Percentiles rank a stretch among this genome's conserved stretches.
These are phyloP conservation scores for Cryptococcus hybrid DNA, from an alignment of 1,284 basidiomycete genomes.

Conservation along the genomic window DNA sequence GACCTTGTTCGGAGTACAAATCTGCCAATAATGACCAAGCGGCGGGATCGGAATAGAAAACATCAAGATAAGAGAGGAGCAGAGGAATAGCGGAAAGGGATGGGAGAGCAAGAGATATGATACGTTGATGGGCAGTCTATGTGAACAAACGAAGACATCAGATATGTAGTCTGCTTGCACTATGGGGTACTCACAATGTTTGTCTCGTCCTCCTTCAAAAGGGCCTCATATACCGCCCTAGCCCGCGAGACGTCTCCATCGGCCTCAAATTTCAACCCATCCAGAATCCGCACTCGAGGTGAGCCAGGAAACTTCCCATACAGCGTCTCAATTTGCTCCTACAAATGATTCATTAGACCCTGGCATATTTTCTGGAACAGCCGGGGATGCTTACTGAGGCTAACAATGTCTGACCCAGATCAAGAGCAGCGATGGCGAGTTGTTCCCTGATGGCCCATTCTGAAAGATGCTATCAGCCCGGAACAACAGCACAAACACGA, in stretches of 20 bases:
- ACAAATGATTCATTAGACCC: background rate
- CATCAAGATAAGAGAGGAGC: slow-evolving; percentile 79
- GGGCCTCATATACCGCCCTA: slow-evolving; percentile 57
- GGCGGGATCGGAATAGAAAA: slow-evolving; percentile 87
- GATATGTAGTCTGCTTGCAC: background rate
- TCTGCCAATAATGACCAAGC: slow-evolving; percentile 93
- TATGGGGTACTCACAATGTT: slow-evolving; percentile 63
- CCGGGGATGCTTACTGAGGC: slow-evolving; percentile 64
- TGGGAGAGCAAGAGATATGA: slow-evolving; percentile 61
- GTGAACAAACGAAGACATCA: background rate
- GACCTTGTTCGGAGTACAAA: slow-evolving; percentile 73
- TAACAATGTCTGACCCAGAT: slow-evolving; percentile 72
- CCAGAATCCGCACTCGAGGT: slow-evolving; percentile 76
- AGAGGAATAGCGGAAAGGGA: slow-evolving; percentile 66
- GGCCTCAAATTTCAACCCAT: slow-evolving; percentile 82
- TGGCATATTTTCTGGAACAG: background rate
- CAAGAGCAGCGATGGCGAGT: slow-evolving; percentile 78
- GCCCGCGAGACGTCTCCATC: slow-evolving; percentile 53
- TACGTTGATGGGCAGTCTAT: slow-evolving; percentile 78
- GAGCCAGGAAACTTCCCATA: slow-evolving; percentile 73
- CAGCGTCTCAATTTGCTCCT: slow-evolving; percentile 69
- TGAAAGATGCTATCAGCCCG: slow-evolving; percentile 37
- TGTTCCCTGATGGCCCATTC: slow-evolving; percentile 89
- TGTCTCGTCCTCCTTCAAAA: slow-evolving; percentile 69
- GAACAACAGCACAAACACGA: too few species aligned